A percentile compares a stretch with the other conserved stretches of the same genome.
phyloP scores from a whole-genome alignment of 768 basidiomycete species.

The Boletus vermiculosoides region DNA sequence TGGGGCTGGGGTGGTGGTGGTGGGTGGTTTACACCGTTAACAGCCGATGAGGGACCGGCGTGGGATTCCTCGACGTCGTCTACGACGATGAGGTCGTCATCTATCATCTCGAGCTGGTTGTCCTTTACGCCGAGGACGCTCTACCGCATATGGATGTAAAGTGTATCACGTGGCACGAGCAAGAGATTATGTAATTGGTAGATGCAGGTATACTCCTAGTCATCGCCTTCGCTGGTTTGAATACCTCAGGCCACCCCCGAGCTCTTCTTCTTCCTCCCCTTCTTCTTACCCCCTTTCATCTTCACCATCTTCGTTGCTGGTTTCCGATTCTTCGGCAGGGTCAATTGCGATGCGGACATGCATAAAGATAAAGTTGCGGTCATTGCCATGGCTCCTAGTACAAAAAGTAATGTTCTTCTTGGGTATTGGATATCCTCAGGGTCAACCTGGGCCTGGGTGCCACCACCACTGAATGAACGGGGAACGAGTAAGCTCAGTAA shows the following conservation, averaged over 20 bases:
- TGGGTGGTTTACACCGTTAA: constrained; percentile 25
- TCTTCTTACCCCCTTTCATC: constrained; percentile 8
- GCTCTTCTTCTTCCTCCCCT: constrained; percentile 16
- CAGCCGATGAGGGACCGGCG: constrained; percentile 37
- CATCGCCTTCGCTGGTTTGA: constrained; percentile 21
- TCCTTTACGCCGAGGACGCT: not conserved
- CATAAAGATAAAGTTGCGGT: constrained; percentile 37
- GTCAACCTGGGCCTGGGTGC: constrained; percentile 20
- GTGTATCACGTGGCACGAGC: constrained; percentile 18
- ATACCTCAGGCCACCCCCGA: not conserved
- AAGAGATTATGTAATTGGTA: not conserved
- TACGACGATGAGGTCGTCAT: constrained; percentile 62
- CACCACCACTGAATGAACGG: constrained; percentile 21
- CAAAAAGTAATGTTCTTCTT: constrained; percentile 54
- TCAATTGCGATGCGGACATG: not conserved
- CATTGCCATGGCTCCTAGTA: constrained; percentile 44
- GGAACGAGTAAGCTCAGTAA: constrained; percentile 41
- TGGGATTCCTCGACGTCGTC: constrained; percentile 52
- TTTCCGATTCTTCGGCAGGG: not conserved
- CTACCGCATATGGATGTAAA: constrained; percentile 1
- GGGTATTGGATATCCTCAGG: constrained; percentile 47
- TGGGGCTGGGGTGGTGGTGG: constrained; percentile 16
- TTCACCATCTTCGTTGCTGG: not conserved
- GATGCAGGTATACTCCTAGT: not conserved
- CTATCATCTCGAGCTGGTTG: constrained; percentile 35